Conservation (phyloP, 2,329 filamentous ascomycete species). For the Ramularia collo-cygni region DNA sequence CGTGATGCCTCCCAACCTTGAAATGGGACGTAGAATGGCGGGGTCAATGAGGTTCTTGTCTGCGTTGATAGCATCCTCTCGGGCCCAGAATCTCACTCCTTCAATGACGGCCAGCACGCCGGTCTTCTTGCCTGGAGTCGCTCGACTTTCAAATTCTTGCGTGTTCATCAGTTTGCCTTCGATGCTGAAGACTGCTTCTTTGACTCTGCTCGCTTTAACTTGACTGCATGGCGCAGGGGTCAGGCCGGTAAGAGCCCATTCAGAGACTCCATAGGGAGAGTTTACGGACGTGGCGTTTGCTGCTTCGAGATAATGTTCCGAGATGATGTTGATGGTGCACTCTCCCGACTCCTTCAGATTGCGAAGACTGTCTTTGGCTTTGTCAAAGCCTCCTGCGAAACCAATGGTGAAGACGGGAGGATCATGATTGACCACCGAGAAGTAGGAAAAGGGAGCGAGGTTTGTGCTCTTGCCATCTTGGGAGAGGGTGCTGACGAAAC, state of each 20-base stretch:
- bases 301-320: constrained; percentile 77
- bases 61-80: constrained; percentile 80
- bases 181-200: constrained; percentile 74
- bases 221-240: constrained; percentile 59
- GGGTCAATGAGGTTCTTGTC: constrained; percentile 69
- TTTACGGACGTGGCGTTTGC: constrained; percentile 78
- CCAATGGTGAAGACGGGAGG: constrained; percentile 73
- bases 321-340: constrained; percentile 77
- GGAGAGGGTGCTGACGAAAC: constrained; percentile 52
- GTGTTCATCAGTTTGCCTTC: constrained; percentile 71
- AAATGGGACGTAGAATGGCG: constrained; percentile 65
- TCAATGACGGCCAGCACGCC: constrained; percentile 71
- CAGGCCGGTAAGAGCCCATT: constrained; percentile 74
- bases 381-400: constrained; percentile 49
- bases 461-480: constrained; percentile 62
- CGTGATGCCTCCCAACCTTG: constrained; percentile 76
- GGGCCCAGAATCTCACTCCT: constrained; percentile 79
- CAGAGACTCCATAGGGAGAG: constrained; percentile 65
- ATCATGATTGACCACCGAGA: constrained; percentile 76
- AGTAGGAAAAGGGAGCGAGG: constrained; percentile 82
- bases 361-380: constrained; percentile 69
- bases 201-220: constrained; percentile 65
- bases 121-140: constrained; percentile 65
- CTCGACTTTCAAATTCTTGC: constrained; percentile 69
- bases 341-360: constrained; percentile 68